A percentile compares a stretch with the other conserved stretches of the same genome.
These are phyloP conservation scores for Leucocoprinus leucothites DNA, from an alignment of 768 basidiomycete genomes.

Conservation along the genomic window DNA sequence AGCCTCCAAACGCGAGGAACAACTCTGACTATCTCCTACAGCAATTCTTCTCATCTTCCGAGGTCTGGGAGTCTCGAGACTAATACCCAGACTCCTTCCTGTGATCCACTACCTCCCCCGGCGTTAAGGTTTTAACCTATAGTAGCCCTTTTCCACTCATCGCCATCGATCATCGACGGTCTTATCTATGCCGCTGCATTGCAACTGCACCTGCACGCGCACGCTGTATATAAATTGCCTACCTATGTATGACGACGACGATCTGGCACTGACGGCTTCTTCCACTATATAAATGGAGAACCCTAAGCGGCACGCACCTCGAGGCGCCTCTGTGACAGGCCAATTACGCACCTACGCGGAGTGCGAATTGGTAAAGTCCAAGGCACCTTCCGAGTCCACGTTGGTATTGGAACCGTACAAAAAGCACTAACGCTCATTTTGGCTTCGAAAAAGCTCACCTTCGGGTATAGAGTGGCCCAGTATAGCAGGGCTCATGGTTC, in stretches of 20 bases:
- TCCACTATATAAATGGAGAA: neutral
- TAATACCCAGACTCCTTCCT: too few relatives aligned
- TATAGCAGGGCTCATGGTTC: too few relatives aligned
- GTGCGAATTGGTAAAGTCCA: neutral
- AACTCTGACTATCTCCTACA: too few relatives aligned
- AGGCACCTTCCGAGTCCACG: conserved; percentile 4
- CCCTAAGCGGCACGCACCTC: neutral
- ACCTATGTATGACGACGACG: neutral
- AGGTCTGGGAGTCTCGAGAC: too few relatives aligned
- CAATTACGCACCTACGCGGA: neutral
- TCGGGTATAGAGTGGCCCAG: too few relatives aligned
- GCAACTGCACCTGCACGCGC: too few relatives aligned
- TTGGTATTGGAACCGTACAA: neutral
- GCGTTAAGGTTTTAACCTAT: conserved; percentile 3
- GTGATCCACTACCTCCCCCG: neutral
- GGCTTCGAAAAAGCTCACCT: conserved; percentile 1
- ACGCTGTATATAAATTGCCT: too few relatives aligned
- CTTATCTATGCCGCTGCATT: too few relatives aligned
- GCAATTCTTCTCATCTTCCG: too few relatives aligned
- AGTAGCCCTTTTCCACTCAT: neutral
- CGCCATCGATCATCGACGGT: too few relatives aligned
- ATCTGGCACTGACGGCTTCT: conserved; percentile 4
- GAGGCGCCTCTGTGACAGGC: neutral
- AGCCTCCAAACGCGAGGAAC: too few relatives aligned
- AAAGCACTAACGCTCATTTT: neutral